phyloP scores from a whole-genome alignment of 192 early-diverging fungal species.

The Podila horticola region DNA sequence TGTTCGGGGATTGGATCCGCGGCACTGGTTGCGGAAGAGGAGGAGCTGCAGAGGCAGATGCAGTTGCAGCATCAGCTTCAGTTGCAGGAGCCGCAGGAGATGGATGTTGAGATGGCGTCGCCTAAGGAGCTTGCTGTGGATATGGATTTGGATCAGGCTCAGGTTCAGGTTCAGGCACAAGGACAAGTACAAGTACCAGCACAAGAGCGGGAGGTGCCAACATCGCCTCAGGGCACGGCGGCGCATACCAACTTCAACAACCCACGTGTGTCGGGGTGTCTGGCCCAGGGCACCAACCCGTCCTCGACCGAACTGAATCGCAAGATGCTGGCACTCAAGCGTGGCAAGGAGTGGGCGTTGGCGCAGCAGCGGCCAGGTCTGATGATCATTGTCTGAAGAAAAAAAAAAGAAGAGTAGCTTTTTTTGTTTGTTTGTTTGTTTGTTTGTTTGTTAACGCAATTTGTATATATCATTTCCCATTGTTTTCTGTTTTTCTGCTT shows the following conservation, averaged over 20 bases:
- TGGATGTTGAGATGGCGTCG: neutral
- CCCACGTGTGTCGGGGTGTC: neutral
- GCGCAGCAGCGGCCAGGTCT: slow-evolving; percentile 48
- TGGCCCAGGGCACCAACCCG: neutral
- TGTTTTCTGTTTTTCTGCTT: neutral
- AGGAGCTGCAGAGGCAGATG: neutral
- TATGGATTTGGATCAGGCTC: neutral
- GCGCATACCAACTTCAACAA: neutral
- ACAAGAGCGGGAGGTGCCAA: too few species aligned
- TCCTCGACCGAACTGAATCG: slow-evolving; percentile 11
- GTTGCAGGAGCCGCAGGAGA: neutral
- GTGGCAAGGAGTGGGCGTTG: slow-evolving; percentile 45
- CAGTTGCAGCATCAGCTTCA: neutral
- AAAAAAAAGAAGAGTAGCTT: neutral
- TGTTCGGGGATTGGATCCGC: slow-evolving; percentile 48
- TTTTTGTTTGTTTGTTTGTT: neutral
- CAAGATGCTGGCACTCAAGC: slow-evolving; percentile 43
- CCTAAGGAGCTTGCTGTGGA: neutral
- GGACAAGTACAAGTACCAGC: too few species aligned
- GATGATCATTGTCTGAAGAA: slow-evolving; percentile 26
- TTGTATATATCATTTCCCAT: neutral
- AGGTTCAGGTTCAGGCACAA: too few species aligned
- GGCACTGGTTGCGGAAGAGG: neutral
- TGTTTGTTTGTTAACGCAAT: neutral
- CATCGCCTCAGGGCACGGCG: neutral